phyloP scores from a whole-genome alignment of 495 filamentous ascomycete genomes.

The Penicillium samsonianum region DNA sequence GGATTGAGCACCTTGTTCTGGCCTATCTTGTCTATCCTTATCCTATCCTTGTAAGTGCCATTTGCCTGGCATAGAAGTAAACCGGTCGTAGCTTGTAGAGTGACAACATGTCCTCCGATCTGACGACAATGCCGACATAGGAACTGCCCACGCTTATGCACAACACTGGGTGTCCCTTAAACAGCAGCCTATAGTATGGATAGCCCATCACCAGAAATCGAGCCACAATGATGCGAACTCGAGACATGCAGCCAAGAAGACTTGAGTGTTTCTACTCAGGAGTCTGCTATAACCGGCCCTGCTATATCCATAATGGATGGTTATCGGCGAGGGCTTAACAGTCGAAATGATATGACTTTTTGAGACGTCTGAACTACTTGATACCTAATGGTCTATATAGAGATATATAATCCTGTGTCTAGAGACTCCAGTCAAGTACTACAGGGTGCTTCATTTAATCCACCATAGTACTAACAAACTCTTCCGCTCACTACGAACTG shows the following conservation, averaged over 20 bases:
- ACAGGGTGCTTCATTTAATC: too few species aligned
- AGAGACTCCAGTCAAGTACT: background rate
- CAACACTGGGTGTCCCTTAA: background rate
- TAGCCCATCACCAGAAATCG: background rate
- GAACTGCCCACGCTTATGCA: background rate
- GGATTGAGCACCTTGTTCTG: slow-evolving; percentile 22
- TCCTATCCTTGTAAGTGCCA: slow-evolving; percentile 6
- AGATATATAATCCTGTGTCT: background rate
- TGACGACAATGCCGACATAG: background rate
- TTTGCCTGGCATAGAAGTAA: slow-evolving; percentile 11
- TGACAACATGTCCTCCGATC: background rate
- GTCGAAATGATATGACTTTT: background rate
- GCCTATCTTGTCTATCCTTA: slow-evolving; percentile 32
- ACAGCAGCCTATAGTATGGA: background rate
- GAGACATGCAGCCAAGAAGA: background rate
- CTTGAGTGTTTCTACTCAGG: background rate
- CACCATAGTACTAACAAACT: too few species aligned
- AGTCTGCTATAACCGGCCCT: background rate
- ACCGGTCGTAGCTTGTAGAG: slow-evolving; percentile 4
- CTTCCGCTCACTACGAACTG: too few species aligned
- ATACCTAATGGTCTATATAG: background rate
- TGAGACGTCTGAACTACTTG: background rate
- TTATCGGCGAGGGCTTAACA: background rate
- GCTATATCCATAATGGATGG: background rate
- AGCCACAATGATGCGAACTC: background rate